Conservation (phyloP, 352 stramenopile species). For the Phytophthora boehmeriae region DNA sequence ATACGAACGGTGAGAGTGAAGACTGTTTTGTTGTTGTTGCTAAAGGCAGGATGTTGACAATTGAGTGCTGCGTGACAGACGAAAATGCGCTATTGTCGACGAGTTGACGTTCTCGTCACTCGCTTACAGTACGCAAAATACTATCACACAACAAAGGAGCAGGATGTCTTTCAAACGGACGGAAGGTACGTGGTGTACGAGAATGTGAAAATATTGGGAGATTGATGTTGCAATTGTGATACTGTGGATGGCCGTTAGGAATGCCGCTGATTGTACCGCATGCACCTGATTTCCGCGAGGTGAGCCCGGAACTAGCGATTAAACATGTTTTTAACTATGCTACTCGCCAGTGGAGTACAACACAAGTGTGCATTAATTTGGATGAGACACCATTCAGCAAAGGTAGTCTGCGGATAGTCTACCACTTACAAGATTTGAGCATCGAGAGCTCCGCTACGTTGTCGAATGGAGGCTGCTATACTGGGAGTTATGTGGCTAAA, state of each 20-base stretch:
- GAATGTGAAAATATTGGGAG: neutral
- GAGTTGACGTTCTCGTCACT: slow-evolving; percentile 66
- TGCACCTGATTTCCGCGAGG: slow-evolving; percentile 63
- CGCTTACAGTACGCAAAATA: slow-evolving; percentile 35
- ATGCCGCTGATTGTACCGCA: slow-evolving; percentile 84
- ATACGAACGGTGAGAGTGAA: slow-evolving; percentile 58
- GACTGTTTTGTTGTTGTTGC: neutral
- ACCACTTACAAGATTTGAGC: slow-evolving; percentile 77
- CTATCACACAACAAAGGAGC: slow-evolving; percentile 35
- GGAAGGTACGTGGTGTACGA: slow-evolving; percentile 30
- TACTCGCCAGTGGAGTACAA: slow-evolving; percentile 72
- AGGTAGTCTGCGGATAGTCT: slow-evolving; percentile 79
- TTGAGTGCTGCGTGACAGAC: slow-evolving; percentile 33
- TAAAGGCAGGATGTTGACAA: neutral
- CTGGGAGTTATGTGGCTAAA: slow-evolving; percentile 83
- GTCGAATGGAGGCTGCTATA: slow-evolving; percentile 31
- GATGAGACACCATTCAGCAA: slow-evolving; percentile 87
- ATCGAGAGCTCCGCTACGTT: slow-evolving; percentile 23
- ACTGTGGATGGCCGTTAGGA: slow-evolving; percentile 19
- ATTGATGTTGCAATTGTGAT: slow-evolving; percentile 1
- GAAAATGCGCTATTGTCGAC: slow-evolving; percentile 78
- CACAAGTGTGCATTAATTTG: slow-evolving; percentile 69
- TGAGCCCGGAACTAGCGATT: slow-evolving; percentile 62
- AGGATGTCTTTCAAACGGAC: slow-evolving; percentile 36
- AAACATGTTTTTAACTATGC: slow-evolving; percentile 87